Evolutionary conservation across 1,284 basidiomycete species (phyloP).

Genomic region (Neotropicomus parvogracilis): DNA sequence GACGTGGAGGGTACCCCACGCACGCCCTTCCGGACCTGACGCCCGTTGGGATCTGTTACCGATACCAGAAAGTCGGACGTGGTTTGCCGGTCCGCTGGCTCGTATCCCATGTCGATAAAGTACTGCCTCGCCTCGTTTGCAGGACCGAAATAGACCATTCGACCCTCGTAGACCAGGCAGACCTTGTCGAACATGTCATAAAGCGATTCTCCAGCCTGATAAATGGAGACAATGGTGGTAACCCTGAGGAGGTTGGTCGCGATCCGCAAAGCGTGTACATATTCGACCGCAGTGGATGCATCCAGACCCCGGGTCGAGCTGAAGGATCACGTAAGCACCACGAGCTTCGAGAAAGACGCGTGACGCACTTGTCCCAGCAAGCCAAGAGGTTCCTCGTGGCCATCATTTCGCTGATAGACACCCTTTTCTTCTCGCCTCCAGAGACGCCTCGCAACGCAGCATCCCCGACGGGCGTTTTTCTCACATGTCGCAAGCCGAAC

Average conservation of each 20-base stretch:
- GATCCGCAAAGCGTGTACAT: conserved; percentile 56
- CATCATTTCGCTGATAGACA: conserved; percentile 57
- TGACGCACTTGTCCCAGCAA: conserved; percentile 51
- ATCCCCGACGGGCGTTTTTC: conserved; percentile 66
- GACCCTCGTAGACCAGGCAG: conserved; percentile 65
- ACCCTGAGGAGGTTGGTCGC: conserved; percentile 53
- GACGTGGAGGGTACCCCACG: conserved; percentile 56
- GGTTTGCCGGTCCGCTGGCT: conserved; percentile 55
- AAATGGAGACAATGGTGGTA: conserved; percentile 64
- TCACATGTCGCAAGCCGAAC: conserved; percentile 68
- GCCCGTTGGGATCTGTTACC: conserved; percentile 61
- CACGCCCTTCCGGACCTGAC: conserved; percentile 48
- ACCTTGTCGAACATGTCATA: conserved; percentile 67
- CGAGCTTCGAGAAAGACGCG: not conserved
- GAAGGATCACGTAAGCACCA: not conserved
- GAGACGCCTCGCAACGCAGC: conserved; percentile 73
- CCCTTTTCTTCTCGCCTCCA: conserved; percentile 77
- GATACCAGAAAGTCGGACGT: conserved; percentile 65
- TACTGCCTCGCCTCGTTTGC: conserved; percentile 58
- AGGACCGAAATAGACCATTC: conserved; percentile 70
- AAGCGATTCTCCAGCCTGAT: conserved; percentile 61
- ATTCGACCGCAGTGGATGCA: conserved; percentile 66
- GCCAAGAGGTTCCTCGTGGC: conserved; percentile 43
- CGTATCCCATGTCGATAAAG: conserved; percentile 69
- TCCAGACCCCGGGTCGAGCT: conserved; percentile 72